Base-by-base conservation (phyloP, 2,329 filamentous ascomycete genomes). In the Intubia oerlemansii region DNA sequence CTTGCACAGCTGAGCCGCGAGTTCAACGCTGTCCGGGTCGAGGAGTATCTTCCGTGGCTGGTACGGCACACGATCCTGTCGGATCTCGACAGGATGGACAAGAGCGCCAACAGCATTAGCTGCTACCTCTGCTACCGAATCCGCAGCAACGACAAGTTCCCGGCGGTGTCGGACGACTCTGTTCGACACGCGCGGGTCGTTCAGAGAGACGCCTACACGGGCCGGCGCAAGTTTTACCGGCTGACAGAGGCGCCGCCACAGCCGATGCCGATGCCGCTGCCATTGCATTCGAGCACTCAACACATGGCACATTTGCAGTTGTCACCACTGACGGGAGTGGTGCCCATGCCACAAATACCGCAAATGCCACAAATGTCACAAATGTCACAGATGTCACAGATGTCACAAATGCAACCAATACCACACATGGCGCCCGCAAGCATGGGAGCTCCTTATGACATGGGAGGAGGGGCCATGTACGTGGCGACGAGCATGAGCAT, bases 91-190 rank as follows among this genome's bases (percentile, higher is more conserved):
- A 11, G 7, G 14, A 16, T 9, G 13, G 9, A n/a, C n/a, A 9
- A 8, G 17, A 10, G 17, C 7, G 10, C n/a, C 11, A 10, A 12
- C 11, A 14, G 25, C 20, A 23, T 24, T 16, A 15, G 28, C 8
- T 41, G 39, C 30, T 41, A 41, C 25, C 31, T 39, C 10, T 41
- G 39, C 25, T 41, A 35, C 19, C 34, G 34, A n/a, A 36, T 41
- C 17, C 34, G 34, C 14, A 10, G 19, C 17, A 13, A 19, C 4
- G 27, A 16, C 8, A 27, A 31, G 5, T 41, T 41, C 16, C 30
- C 34, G 23, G n/a, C 15, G 5, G 18, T 20, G 3, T 6, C 12
- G 10, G 24, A 34, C 2, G 22, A 27, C 11, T n/a, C n/a, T n/a
- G 30, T 24, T 7, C 17, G 19, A 3, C 25, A 29, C 10, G 38